These are phyloP conservation scores for Fusarium nanum DNA, from an alignment of 2,329 filamentous ascomycete genomes.

Conservation along the genomic window DNA sequence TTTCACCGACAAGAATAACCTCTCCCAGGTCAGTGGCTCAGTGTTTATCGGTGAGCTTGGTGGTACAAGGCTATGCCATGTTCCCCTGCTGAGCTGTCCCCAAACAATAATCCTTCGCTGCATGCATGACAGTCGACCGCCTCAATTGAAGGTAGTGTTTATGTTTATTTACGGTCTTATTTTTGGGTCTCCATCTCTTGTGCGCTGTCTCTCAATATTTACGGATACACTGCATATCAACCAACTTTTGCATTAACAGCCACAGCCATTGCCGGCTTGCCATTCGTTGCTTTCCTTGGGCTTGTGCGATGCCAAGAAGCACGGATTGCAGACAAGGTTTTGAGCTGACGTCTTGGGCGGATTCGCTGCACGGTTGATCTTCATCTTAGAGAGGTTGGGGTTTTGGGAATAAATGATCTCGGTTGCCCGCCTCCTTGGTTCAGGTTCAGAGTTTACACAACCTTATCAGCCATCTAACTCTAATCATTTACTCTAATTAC, in stretches of 20 bases:
- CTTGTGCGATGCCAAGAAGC: constrained; percentile 26
- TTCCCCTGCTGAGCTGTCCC: not conserved
- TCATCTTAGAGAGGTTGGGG: constrained; percentile 28
- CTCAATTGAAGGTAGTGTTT: not conserved
- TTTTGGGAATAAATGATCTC: constrained; percentile 16
- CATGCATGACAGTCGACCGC: constrained; percentile 8
- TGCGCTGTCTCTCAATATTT: constrained; percentile 15
- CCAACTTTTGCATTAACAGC: constrained; percentile 28
- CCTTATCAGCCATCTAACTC: not conserved
- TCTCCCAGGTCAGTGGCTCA: not conserved
- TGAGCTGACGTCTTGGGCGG: constrained; percentile 7
- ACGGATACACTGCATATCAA: not conserved
- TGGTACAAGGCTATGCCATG: constrained; percentile 4
- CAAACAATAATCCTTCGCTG: not conserved
- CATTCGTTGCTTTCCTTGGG: constrained; percentile 21
- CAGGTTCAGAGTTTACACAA: not conserved
- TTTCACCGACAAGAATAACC: constrained; percentile 8
- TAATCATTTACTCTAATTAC: not conserved
- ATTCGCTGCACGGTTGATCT: constrained; percentile 22
- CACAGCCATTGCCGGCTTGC: constrained; percentile 8
- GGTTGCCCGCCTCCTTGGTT: not conserved
- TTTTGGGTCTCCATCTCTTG: constrained; percentile 2
- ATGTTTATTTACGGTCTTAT: constrained; percentile 9
- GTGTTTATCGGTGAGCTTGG: not conserved
- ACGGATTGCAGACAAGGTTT: constrained; percentile 14